Evolutionary conservation across 495 filamentous ascomycete species (phyloP).

Genomic region (Talaromyces borbonicus): DNA sequence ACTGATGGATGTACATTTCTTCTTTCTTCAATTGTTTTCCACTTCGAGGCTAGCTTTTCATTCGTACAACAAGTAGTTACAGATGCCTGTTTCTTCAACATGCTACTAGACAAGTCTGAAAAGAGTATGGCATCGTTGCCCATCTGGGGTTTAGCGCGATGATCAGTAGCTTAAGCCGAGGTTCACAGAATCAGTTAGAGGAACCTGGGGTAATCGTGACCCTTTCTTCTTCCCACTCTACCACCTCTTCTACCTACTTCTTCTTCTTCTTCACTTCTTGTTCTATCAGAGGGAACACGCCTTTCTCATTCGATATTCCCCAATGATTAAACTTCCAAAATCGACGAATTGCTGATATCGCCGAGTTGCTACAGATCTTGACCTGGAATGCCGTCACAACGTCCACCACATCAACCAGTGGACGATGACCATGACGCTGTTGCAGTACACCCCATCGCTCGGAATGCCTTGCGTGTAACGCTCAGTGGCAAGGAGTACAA

Average conservation of each 20-base stretch:
- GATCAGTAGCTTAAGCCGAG: conserved; percentile 2
- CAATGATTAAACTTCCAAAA: not conserved
- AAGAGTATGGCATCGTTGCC: not conserved
- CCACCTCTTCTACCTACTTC: not conserved
- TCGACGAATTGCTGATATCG: not conserved
- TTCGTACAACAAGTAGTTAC: too few relatives aligned
- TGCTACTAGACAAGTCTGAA: not conserved
- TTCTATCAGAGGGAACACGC: not conserved
- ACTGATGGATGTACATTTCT: too few relatives aligned
- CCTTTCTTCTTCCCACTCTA: not conserved
- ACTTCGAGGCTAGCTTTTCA: too few relatives aligned
- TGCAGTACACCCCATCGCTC: conserved; percentile 26
- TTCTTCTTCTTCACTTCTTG: not conserved
- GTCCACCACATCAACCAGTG: not conserved
- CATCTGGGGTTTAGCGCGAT: conserved; percentile 2
- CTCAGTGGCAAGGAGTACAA: conserved; percentile 80
- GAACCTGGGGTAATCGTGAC: not conserved
- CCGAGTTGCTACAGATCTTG: not conserved
- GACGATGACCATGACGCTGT: not conserved
- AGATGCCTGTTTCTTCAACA: not conserved
- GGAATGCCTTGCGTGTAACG: conserved; percentile 73
- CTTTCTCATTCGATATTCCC: too few relatives aligned
- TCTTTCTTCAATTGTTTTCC: too few relatives aligned
- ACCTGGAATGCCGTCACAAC: not conserved
- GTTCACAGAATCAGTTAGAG: not conserved